Percentiles rank a stretch among this genome's conserved stretches.
Evolutionary conservation across 108 stramenopile species (phyloP).

Genomic region (Skeletonema marinoi): DNA sequence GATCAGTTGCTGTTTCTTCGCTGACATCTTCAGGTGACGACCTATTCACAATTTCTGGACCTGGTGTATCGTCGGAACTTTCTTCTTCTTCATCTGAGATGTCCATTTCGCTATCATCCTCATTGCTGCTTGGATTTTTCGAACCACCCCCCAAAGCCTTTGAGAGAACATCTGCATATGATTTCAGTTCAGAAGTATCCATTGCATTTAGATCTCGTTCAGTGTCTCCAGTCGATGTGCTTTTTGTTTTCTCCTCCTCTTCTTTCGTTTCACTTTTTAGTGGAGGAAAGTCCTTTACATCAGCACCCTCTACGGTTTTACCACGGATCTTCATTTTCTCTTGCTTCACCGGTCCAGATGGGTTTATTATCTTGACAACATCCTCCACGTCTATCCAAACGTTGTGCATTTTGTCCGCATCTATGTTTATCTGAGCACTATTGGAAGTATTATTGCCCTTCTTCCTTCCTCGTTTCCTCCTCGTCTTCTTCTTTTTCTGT

Average conservation of each 20-base stretch:
- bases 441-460: slow-evolving; percentile 9
- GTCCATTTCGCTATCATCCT: slow-evolving; percentile 35
- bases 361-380: slow-evolving; percentile 4
- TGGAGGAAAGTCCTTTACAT: background rate
- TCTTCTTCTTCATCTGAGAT: slow-evolving; percentile 29
- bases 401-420: background rate
- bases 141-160: slow-evolving; percentile 3
- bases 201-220: slow-evolving; percentile 12
- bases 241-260: background rate
- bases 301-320: background rate
- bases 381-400: slow-evolving; percentile 15
- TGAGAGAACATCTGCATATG: slow-evolving; percentile 31
- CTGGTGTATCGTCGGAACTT: background rate
- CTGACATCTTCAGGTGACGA: background rate
- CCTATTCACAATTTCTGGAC: background rate
- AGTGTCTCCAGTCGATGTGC: background rate
- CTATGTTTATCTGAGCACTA: background rate
- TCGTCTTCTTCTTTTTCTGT: slow-evolving; percentile 7
- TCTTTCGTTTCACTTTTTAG: background rate
- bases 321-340: background rate
- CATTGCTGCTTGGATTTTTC: background rate
- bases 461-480: slow-evolving; percentile 5
- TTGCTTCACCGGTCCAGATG: background rate
- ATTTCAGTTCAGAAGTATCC: slow-evolving; percentile 19
- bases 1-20: background rate